Base-by-base conservation (phyloP, 2,329 filamentous ascomycete species). In the Fusarium tuaranense region DNA sequence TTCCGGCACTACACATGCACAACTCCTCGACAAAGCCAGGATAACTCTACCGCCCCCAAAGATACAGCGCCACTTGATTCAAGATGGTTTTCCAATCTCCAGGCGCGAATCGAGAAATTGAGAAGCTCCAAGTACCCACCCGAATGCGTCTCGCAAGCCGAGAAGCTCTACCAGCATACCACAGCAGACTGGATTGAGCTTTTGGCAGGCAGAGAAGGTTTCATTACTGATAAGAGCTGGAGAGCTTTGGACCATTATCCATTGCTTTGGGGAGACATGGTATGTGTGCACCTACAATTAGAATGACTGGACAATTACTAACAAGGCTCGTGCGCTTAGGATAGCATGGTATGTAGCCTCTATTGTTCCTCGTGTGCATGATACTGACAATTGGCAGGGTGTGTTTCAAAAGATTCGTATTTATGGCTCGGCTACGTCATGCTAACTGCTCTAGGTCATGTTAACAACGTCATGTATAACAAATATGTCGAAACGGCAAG, bases 391-490 rank as follows among this genome's bases (percentile, higher is more conserved):
- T 1, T 8, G 1, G 1, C 3, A 74, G 69, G 69, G 72, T 67
- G 13, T 13, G 53, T 3, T 1, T 1, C 2, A 0, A 48, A 0
- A 27, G 1, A 18, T 12, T 27, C 14, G 5, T 7, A 12, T 18
- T 48, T 2, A 48, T 2, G 8, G 3, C 22, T 20, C 12, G 0
- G 7, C 7, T 0, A n/a, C 4, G 2, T 16, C 5, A 34, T 22
- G 55, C 66, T 75, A 4, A 75, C 25, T 12, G 13, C 6, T 0
- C 25, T 2, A 75, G 70, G 70, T 8, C 73, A 75, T 8, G 67
- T 75, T 1, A 75, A 75, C 9, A 75, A 75, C 7, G 61, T 75
- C 2, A 75, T 71, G 53, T 75, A 75, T n/a, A 75, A 75, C 57
- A 57, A 61, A 20, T 75, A 75, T 22, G 63, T 73, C 20, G 73